Evolutionary conservation across 177 flowering plant genomes (phyloP).

Genomic region (Vitis hybrid): DNA sequence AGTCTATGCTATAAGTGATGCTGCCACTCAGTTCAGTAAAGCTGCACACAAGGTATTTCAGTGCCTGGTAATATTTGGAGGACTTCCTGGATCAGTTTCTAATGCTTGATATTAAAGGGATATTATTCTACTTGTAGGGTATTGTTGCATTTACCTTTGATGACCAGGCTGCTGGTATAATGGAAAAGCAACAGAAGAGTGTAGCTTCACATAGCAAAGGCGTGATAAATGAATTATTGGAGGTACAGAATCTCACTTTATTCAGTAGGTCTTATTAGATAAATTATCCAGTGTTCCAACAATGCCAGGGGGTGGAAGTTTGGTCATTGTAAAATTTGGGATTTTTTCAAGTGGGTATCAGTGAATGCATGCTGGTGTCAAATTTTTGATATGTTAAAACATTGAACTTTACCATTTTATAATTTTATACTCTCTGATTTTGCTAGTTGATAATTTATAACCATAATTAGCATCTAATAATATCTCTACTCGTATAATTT

Average conservation of each 20-base stretch:
- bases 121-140: slow-evolving; percentile 52
- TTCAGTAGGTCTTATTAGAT: not conserved
- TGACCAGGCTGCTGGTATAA: slow-evolving; percentile 52
- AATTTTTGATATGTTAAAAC: too few species aligned
- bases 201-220: slow-evolving; percentile 70
- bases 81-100: not conserved
- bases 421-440: too few species aligned
- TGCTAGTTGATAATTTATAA: too few species aligned
- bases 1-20: slow-evolving; percentile 91
- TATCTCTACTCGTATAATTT: too few species aligned
- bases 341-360: too few species aligned
- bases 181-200: slow-evolving; percentile 61
- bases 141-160: slow-evolving; percentile 91
- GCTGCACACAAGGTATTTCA: slow-evolving; percentile 86
- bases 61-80: slow-evolving; percentile 4
- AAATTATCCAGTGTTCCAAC: not conserved
- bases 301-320: too few species aligned
- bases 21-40: slow-evolving; percentile 91
- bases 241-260: slow-evolving; percentile 47
- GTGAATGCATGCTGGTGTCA: too few species aligned
- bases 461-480: too few species aligned
- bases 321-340: not conserved
- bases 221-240: slow-evolving; percentile 81
- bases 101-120: not conserved
- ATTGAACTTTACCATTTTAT: too few species aligned